phyloP scores from a whole-genome alignment of 805 yeast species.

The Metschnikowia sp. region DNA sequence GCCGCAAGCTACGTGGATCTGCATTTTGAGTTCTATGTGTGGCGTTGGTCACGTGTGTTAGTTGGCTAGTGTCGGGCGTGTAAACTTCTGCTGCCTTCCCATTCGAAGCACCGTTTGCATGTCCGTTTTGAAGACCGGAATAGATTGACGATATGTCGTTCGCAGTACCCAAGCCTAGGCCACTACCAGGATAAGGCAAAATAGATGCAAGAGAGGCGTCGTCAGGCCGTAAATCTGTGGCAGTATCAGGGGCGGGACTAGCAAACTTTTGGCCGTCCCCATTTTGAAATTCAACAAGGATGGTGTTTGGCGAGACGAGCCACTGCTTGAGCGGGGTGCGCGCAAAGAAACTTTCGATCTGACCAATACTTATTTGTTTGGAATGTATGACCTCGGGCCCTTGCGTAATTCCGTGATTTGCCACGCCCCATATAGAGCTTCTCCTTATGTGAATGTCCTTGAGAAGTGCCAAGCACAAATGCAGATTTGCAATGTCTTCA shows the following conservation, averaged over 20 bases:
- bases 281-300: conserved; percentile 12
- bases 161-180: conserved; percentile 38
- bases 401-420: too few relatives aligned
- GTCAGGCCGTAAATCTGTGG: background rate
- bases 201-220: conserved; percentile 1
- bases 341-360: conserved; percentile 26
- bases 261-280: conserved; percentile 1
- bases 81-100: background rate
- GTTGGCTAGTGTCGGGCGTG: conserved; percentile 14
- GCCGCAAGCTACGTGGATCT: background rate
- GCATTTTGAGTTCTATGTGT: background rate
- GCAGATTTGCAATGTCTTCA: conserved; percentile 20
- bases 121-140: conserved; percentile 25
- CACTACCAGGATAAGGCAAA: conserved; percentile 4
- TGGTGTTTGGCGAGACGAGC: conserved; percentile 29
- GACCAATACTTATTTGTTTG: conserved; percentile 16
- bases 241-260: background rate
- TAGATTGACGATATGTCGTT: conserved; percentile 41
- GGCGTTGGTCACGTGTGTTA: conserved; percentile 11
- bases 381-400: background rate
- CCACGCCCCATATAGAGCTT: background rate
- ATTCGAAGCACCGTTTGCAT: background rate
- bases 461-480: conserved; percentile 18
- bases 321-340: conserved; percentile 28
- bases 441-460: conserved; percentile 26